Conservation (phyloP, 176 grass and related monocot genomes). For the Areca catechu region DNA sequence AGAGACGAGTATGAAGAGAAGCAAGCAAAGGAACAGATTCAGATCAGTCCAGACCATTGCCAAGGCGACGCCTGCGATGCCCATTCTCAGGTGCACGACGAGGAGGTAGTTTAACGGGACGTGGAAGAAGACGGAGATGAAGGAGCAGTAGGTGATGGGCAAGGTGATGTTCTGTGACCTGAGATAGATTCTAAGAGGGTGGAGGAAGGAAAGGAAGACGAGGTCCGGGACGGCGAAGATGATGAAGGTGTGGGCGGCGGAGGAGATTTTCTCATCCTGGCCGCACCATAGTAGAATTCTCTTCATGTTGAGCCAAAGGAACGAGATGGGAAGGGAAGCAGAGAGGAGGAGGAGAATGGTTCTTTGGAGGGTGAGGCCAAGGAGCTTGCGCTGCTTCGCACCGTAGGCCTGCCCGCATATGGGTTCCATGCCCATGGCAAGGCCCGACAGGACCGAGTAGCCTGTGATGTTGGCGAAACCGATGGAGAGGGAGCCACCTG, state of each 20-base stretch:
- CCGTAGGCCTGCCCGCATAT: conserved; percentile 94
- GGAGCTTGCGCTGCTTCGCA: conserved; percentile 13
- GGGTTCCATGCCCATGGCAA: conserved; percentile 95
- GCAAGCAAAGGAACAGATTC: background rate
- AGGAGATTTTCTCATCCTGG: conserved; percentile 3
- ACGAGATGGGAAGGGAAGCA: background rate
- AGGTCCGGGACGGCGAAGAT: conserved; percentile 1
- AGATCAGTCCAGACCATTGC: conserved; percentile 1
- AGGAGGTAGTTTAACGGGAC: conserved; percentile 1
- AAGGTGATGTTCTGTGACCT: background rate
- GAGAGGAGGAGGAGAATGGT: conserved; percentile 6
- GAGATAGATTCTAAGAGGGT: conserved; percentile 1
- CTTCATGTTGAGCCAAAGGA: conserved; percentile 4
- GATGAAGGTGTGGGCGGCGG: background rate
- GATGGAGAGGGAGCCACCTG: conserved; percentile 68
- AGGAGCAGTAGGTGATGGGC: background rate
- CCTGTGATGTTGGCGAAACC: conserved; percentile 98
- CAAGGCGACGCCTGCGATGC: background rate
- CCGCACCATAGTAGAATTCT: conserved; percentile 1
- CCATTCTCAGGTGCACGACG: background rate
- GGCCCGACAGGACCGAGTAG: conserved; percentile 76
- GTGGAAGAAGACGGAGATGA: conserved; percentile 1
- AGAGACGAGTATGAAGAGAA: background rate
- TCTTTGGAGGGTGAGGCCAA: conserved; percentile 1
- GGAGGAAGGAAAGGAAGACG: conserved; percentile 2